Evolutionary conservation across 371 early-diverging fungal genomes (phyloP), one percentile per base, ranked within the genome.

Genomic region (Apophysomyces sp.): DNA sequence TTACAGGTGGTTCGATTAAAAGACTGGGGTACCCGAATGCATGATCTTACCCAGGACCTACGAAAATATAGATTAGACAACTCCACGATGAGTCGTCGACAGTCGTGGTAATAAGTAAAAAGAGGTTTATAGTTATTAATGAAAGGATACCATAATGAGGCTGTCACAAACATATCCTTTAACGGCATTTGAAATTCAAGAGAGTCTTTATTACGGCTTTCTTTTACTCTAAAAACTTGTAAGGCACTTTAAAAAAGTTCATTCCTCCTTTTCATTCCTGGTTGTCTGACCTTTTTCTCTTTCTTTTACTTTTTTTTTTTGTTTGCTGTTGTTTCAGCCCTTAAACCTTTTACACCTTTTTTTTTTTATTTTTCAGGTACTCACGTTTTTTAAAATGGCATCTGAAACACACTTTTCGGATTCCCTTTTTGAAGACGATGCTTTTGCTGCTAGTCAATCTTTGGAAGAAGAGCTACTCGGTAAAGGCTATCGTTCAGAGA

Each of bases 1-100:
- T 8, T 24, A 26, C 67, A 87, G 86, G 89, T 92, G n/a, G 82
- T 92, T 29, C 80, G 89, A 49, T 66, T 92, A 59, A 89, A 88
- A 27, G 88, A 84, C n/a, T 92, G 92, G 92, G 92, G 89, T 16
- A 67, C 79, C 29, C 59, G 81, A 37, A 86, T 92, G 85, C 81
- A 81, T 53, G 92, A 92, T 68, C 67, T 85, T 54, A 89, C 92
- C 15, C 81, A 76, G 26, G 90, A 88, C 40, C 70, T 87, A 54
- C 79, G 92, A 31, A 70, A 79, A 52, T 83, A 85, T 58, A 74
- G 88, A 31, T 75, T 88, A 58, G 85, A 85, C 26, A 89, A 82
- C 55, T 68, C 77, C 11, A 53, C 69, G 29, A 81, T 81, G 82
- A 78, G 75, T 32, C 70, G 58, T 59, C 68, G 82, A 66, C 82